A percentile compares a stretch with the other conserved stretches of the same genome.
Conservation (phyloP, 2,329 filamentous ascomycete species). For the Juglanconis oblonga region DNA sequence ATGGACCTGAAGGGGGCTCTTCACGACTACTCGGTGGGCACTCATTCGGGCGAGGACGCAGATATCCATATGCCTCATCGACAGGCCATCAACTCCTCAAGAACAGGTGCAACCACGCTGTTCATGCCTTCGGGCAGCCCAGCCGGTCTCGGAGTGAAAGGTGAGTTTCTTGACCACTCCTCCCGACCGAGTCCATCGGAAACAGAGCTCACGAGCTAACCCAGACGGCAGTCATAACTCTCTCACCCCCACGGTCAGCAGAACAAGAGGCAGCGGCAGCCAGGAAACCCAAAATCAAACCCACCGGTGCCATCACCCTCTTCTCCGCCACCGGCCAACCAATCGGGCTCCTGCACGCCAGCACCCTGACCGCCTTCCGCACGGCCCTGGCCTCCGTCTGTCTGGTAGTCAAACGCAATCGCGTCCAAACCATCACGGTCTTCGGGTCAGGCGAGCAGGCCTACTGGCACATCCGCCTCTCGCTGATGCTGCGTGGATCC, state of each 20-base stretch:
- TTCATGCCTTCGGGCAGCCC: slow-evolving; percentile 73
- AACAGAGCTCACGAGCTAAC: background rate
- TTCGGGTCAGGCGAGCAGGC: slow-evolving; percentile 90
- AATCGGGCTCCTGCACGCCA: slow-evolving; percentile 68
- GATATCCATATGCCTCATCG: slow-evolving; percentile 56
- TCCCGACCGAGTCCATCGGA: background rate
- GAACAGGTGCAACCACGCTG: slow-evolving; percentile 57
- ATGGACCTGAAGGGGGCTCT: slow-evolving; percentile 48
- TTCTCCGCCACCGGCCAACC: slow-evolving; percentile 61
- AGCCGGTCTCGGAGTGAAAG: slow-evolving; percentile 66
- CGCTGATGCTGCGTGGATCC: slow-evolving; percentile 66
- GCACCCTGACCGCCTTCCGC: slow-evolving; percentile 75
- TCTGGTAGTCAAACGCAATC: slow-evolving; percentile 61
- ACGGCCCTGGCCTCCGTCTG: slow-evolving; percentile 71
- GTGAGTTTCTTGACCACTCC: slow-evolving; percentile 28
- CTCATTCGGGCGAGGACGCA: slow-evolving; percentile 39
- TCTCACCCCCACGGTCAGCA: slow-evolving; percentile 39
- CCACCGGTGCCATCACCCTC: slow-evolving; percentile 68
- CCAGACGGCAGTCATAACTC: slow-evolving; percentile 52
- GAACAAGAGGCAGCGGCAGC: slow-evolving; percentile 21
- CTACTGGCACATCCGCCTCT: slow-evolving; percentile 89
- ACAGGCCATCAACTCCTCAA: slow-evolving; percentile 44
- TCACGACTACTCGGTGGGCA: slow-evolving; percentile 60
- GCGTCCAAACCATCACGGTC: slow-evolving; percentile 73
- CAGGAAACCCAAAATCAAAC: slow-evolving; percentile 36